Evolutionary conservation across 2,329 filamentous ascomycete species (phyloP).

Genomic region (Zymoseptoria pseudotritici): DNA sequence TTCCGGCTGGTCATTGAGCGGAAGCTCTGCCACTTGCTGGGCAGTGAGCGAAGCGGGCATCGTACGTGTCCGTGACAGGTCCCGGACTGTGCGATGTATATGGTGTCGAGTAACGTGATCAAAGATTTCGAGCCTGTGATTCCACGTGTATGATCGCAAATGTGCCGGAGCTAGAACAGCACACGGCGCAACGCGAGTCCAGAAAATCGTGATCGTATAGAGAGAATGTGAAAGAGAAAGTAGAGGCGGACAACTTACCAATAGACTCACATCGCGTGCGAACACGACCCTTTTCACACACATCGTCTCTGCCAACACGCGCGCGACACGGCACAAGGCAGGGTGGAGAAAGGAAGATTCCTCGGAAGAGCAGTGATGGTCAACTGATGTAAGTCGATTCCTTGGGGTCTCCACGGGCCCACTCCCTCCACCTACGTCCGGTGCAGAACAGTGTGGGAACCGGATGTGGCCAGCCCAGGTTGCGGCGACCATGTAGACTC

Average conservation of each 20-base stretch:
- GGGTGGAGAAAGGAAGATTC: not conserved
- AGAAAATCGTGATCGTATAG: not conserved
- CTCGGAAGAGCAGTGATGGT: not conserved
- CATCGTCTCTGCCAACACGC: not conserved
- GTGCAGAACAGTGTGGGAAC: not conserved
- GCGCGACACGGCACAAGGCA: not conserved
- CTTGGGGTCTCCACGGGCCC: not conserved
- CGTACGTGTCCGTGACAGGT: not conserved
- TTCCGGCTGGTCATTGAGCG: not conserved
- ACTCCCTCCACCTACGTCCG: not conserved
- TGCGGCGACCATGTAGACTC: not conserved
- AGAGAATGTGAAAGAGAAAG: not conserved
- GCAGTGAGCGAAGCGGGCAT: not conserved
- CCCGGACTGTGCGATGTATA: no score
- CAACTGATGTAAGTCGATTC: not conserved
- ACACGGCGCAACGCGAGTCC: not conserved
- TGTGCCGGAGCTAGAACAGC: not conserved
- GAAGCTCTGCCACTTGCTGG: not conserved
- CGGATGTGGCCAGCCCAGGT: not conserved
- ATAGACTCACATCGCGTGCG: not conserved
- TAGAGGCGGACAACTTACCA: not conserved
- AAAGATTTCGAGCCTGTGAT: not conserved
- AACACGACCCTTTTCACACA: not conserved
- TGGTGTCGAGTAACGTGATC: not conserved
- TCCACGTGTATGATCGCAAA: not conserved